A percentile compares a stretch with the other conserved stretches of the same genome.
Conservation (phyloP, 2,329 filamentous ascomycete genomes). For the Onygenales sp. region DNA sequence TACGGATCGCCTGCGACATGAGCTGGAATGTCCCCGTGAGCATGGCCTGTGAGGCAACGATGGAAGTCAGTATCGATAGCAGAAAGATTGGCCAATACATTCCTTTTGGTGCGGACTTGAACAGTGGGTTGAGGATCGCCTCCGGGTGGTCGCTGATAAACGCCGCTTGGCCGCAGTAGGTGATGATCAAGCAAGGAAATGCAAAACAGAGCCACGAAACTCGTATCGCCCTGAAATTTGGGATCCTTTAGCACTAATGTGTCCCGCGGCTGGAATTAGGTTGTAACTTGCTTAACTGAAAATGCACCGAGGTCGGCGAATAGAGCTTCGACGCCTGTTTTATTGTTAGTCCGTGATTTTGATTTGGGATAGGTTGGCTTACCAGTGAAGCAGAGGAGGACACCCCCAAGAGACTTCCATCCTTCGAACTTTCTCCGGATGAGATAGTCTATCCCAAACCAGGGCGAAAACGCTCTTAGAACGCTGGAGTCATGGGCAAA, state of each 20-base stretch:
- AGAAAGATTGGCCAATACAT: constrained; percentile 60
- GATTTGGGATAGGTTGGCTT: background rate
- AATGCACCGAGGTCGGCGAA: constrained; percentile 74
- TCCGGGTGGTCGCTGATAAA: constrained; percentile 53
- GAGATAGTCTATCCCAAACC: constrained; percentile 41
- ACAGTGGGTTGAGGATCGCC: constrained; percentile 65
- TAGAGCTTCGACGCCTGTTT: constrained; percentile 59
- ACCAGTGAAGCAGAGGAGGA: constrained; percentile 61
- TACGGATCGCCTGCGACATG: constrained; percentile 62
- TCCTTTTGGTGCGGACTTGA: constrained; percentile 57
- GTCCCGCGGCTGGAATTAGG: constrained; percentile 31
- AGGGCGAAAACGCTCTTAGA: constrained; percentile 43
- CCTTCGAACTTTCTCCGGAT: constrained; percentile 41
- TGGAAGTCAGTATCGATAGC: constrained; percentile 58
- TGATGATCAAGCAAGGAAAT: constrained; percentile 53
- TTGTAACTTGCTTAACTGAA: constrained; percentile 11
- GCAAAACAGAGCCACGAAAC: constrained; percentile 61
- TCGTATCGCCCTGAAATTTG: constrained; percentile 49
- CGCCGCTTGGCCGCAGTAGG: constrained; percentile 65
- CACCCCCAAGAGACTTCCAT: constrained; percentile 49
- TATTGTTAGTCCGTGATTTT: background rate
- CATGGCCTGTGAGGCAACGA: constrained; percentile 70
- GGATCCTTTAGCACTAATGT: constrained; percentile 6
- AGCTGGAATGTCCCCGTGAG: constrained; percentile 67
- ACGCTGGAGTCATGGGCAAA: constrained; percentile 38